A percentile compares a stretch with the other conserved stretches of the same genome.
phyloP scores from a whole-genome alignment of 352 stramenopile species.

The Globisporangium cederbergense region DNA sequence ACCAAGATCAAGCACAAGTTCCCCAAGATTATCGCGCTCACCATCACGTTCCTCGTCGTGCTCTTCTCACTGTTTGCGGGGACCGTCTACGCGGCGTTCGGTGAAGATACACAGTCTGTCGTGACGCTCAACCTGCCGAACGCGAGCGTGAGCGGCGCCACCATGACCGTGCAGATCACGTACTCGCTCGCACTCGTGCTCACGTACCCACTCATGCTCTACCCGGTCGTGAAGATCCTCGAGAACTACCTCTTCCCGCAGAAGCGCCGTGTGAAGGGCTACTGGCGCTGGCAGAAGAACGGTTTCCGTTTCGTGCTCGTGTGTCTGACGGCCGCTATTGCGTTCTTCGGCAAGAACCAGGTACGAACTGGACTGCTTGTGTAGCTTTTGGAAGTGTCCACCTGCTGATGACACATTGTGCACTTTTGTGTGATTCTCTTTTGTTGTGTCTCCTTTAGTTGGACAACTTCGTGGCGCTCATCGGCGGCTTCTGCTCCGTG shows the following conservation, averaged over 20 bases:
- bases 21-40: slow-evolving; percentile 40
- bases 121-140: slow-evolving; percentile 59
- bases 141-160: slow-evolving; percentile 43
- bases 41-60: slow-evolving; percentile 48
- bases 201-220: slow-evolving; percentile 72
- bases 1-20: slow-evolving; percentile 59
- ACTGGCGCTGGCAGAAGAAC: slow-evolving; percentile 71
- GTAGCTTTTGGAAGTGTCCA: not conserved
- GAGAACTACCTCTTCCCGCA: slow-evolving; percentile 55
- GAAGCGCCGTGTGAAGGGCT: slow-evolving; percentile 38
- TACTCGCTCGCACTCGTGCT: slow-evolving; percentile 67
- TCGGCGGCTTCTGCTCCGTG: slow-evolving; percentile 70
- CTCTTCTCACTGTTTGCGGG: slow-evolving; percentile 56
- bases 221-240: slow-evolving; percentile 68
- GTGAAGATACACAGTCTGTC: slow-evolving; percentile 48
- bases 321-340: slow-evolving; percentile 54
- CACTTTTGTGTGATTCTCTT: not conserved
- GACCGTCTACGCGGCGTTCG: slow-evolving; percentile 54
- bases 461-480: slow-evolving; percentile 71
- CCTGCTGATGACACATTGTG: not conserved
- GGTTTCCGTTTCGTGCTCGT: slow-evolving; percentile 59
- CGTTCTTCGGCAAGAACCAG: slow-evolving; percentile 62
- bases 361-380: slow-evolving; percentile 7
- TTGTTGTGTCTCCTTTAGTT: slow-evolving; percentile 18
- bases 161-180: slow-evolving; percentile 60